phyloP scores from a whole-genome alignment of 768 basidiomycete species.

The Tephrocybe sp. region DNA sequence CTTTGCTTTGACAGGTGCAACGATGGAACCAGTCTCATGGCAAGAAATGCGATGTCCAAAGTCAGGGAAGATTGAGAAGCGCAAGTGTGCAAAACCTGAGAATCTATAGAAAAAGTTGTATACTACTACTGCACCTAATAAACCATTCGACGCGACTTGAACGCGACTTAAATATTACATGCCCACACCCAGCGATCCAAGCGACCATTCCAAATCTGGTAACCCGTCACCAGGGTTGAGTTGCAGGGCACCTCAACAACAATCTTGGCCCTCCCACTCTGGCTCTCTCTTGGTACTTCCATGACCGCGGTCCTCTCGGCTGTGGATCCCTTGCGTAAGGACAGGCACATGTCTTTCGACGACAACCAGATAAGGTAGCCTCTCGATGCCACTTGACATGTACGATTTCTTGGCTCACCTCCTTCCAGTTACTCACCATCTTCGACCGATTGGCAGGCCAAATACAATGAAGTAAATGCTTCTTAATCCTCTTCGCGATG shows the following conservation, averaged over 20 bases:
- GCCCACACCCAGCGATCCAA: conserved; percentile 5
- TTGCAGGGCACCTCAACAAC: conserved; percentile 5
- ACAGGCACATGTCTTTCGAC: conserved; percentile 63
- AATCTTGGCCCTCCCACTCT: conserved; percentile 10
- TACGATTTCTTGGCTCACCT: conserved; percentile 17
- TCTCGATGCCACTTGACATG: conserved; percentile 7
- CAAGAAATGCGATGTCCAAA: conserved; percentile 88
- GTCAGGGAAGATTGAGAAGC: conserved; percentile 75
- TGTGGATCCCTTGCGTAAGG: conserved; percentile 57
- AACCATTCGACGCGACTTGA: too few species aligned
- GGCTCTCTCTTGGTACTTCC: conserved; percentile 5
- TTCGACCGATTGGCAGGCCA: conserved; percentile 70
- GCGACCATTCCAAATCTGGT: conserved; percentile 16
- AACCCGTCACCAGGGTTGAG: conserved; percentile 12
- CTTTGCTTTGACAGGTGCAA: conserved; percentile 50
- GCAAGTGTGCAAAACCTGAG: conserved; percentile 88
- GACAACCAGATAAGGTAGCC: conserved; percentile 63
- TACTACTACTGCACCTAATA: neutral
- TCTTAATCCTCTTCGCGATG: neutral
- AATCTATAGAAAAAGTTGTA: conserved; percentile 36
- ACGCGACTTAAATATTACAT: too few species aligned
- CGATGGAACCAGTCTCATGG: conserved; percentile 87
- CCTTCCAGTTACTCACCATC: conserved; percentile 51
- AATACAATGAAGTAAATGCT: conserved; percentile 63
- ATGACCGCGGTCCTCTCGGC: conserved; percentile 71